These are phyloP conservation scores for Gilbertella persicaria DNA, from an alignment of 371 early-diverging fungal genomes.

Conservation along the genomic window DNA sequence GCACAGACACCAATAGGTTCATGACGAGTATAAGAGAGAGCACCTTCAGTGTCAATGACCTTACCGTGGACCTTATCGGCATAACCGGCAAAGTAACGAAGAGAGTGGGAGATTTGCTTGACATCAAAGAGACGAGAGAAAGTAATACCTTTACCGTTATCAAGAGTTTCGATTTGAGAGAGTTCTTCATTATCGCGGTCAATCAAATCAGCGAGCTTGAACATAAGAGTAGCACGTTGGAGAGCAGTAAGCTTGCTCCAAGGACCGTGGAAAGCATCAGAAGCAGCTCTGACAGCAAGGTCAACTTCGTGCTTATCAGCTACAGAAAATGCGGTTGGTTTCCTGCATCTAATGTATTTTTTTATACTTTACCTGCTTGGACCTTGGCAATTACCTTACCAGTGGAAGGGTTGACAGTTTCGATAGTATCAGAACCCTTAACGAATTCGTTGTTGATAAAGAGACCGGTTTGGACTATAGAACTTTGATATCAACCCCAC, in stretches of 20 bases:
- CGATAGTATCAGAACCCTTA: conserved; percentile 43
- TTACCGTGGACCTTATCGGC: conserved; percentile 76
- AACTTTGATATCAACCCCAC: neutral
- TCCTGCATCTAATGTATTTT: neutral
- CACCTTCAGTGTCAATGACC: conserved; percentile 47
- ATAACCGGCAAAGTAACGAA: conserved; percentile 83
- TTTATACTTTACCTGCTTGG: conserved; percentile 39
- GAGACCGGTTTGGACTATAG: conserved; percentile 51
- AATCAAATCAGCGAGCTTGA: conserved; percentile 51
- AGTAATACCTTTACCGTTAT: conserved; percentile 53
- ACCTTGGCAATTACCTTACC: conserved; percentile 45
- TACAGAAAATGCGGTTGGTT: conserved; percentile 7
- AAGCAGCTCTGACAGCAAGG: conserved; percentile 51
- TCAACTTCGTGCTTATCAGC: conserved; percentile 51
- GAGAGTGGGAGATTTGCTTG: conserved; percentile 48
- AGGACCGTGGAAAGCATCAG: conserved; percentile 44
- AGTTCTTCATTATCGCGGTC: conserved; percentile 44
- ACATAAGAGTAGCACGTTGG: conserved; percentile 43
- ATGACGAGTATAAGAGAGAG: conserved; percentile 66
- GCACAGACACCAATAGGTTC: conserved; percentile 85
- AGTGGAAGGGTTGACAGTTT: conserved; percentile 51
- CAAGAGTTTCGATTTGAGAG: conserved; percentile 47
- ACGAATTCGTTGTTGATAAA: conserved; percentile 61
- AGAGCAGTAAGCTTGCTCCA: conserved; percentile 37
- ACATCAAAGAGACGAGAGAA: conserved; percentile 57